Base-by-base conservation (phyloP, 148 eudicot species). In the Vaccinium darrowii region DNA sequence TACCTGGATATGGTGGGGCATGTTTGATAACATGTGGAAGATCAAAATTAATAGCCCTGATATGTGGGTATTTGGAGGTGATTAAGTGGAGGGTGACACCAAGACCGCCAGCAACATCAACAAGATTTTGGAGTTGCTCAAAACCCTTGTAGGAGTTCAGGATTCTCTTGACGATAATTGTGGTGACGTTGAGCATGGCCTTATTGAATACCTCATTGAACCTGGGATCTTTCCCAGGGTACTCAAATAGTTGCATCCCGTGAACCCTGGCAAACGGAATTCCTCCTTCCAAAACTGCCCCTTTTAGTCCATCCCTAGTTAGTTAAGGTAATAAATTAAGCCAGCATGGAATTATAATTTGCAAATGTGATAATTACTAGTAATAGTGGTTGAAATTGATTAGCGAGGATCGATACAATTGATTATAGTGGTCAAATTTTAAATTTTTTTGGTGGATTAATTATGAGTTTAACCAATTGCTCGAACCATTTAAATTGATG, bases 231-330 rank as follows among this genome's bases (percentile, higher is more conserved):
- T 43, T 43, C 47, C 47, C 47, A 43, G 6, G 47, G 47, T 43
- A 43, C 47, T 92, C 97, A 65, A 94, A 94, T 49, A 0, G 2
- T 5, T 58, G 63, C 63, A 58, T 19, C n/a, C 63, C 63, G 63
- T 58, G 63, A 15, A 19, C 97, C 84, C 90, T 94, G 88, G 92
- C 91, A 74, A 92, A 94, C 65, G 97, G 95, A 36, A 91, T 92
- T 8, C 97, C 97, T 6, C 97, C 97, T n/a, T 94, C 94, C 19
- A 94, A 87, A 86, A 94, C 90, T 71, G 97, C 92, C 83, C 91
- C 94, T 87, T 92, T 92, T 25, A 92, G 82, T 81, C 92, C 80
- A 87, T 94, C 89, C 94, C 97, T 92, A 47, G 19, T 58, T 15
- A 15, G 3, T 15, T 18, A 19, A 58, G 63, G 21, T 15, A 58